Evolutionary conservation across 805 yeast species (phyloP).

Genomic region (Zygosaccharomyces kombuchaensis): DNA sequence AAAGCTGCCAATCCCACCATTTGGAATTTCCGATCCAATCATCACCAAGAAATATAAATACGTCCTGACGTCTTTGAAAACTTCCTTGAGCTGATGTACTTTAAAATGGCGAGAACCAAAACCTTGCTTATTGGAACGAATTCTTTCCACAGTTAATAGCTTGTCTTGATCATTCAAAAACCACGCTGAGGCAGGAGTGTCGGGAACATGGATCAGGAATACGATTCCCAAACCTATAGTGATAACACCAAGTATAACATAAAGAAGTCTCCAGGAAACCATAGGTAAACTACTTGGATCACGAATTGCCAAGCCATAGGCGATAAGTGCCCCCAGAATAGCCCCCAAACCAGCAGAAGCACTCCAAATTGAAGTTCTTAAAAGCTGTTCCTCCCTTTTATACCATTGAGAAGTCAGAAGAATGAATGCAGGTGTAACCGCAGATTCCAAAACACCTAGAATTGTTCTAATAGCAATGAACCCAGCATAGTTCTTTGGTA

Average conservation of each 20-base stretch:
- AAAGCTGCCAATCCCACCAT: slow-evolving; percentile 49
- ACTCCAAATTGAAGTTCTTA: slow-evolving; percentile 51
- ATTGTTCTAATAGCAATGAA: slow-evolving; percentile 49
- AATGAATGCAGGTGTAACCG: slow-evolving; percentile 50
- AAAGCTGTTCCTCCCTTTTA: slow-evolving; percentile 45
- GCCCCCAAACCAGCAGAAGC: slow-evolving; percentile 48
- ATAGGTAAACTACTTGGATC: slow-evolving; percentile 37
- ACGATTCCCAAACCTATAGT: slow-evolving; percentile 47
- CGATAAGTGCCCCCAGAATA: slow-evolving; percentile 43
- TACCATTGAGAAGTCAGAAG: slow-evolving; percentile 58
- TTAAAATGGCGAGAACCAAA: slow-evolving; percentile 45
- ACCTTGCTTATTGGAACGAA: slow-evolving; percentile 49
- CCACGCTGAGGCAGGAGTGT: slow-evolving; percentile 40
- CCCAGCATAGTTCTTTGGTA: slow-evolving; percentile 42
- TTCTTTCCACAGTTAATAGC: slow-evolving; percentile 43
- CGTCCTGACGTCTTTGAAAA: slow-evolving; percentile 42
- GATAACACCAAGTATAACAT: slow-evolving; percentile 48
- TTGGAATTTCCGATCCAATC: slow-evolving; percentile 42
- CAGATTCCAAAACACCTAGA: slow-evolving; percentile 50
- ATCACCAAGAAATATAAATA: slow-evolving; percentile 48
- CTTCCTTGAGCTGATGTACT: slow-evolving; percentile 41
- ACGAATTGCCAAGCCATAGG: slow-evolving; percentile 53
- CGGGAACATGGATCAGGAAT: slow-evolving; percentile 44
- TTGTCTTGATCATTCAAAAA: slow-evolving; percentile 40
- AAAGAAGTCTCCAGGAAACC: slow-evolving; percentile 55